Evolutionary conservation across 176 grass and related monocot species (phyloP).

Genomic region (Triticum dicoccoides): DNA sequence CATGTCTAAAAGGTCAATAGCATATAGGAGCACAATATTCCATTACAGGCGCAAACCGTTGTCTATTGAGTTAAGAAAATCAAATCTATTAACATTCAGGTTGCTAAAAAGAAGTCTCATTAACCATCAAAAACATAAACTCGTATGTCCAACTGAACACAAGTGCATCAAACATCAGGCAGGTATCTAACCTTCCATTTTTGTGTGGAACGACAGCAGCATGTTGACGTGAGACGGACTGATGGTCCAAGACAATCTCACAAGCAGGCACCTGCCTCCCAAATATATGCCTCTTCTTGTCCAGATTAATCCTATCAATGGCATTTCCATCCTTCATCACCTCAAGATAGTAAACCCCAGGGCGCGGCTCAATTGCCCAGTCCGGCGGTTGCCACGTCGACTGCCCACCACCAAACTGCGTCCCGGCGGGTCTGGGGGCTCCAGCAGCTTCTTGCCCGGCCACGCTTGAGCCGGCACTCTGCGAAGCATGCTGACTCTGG

Average conservation of each 20-base stretch:
- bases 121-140: background rate
- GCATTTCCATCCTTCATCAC: constrained; percentile 82
- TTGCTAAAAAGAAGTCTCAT: background rate
- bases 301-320: constrained; percentile 84
- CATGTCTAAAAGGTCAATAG: background rate
- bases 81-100: background rate
- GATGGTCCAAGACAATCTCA: constrained; percentile 93
- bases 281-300: constrained; percentile 88
- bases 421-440: constrained; percentile 15
- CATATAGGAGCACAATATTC: background rate
- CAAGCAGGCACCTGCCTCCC: constrained; percentile 85
- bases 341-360: constrained; percentile 86
- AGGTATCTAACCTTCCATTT: constrained; percentile 73
- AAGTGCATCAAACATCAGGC: background rate
- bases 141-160: background rate
- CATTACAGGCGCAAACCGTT: background rate
- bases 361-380: constrained; percentile 75
- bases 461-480: constrained; percentile 8
- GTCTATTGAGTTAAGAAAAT: background rate
- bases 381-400: constrained; percentile 89
- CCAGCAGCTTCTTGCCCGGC: constrained; percentile 27
- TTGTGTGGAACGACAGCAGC: constrained; percentile 89
- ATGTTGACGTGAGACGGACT: constrained; percentile 94
- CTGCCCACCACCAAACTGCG: constrained; percentile 86
- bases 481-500: constrained; percentile 33